Percentiles rank a stretch among this genome's conserved stretches.
Conservation (phyloP, 1,139 yeast species). For the Yamadazyma sp. region DNA sequence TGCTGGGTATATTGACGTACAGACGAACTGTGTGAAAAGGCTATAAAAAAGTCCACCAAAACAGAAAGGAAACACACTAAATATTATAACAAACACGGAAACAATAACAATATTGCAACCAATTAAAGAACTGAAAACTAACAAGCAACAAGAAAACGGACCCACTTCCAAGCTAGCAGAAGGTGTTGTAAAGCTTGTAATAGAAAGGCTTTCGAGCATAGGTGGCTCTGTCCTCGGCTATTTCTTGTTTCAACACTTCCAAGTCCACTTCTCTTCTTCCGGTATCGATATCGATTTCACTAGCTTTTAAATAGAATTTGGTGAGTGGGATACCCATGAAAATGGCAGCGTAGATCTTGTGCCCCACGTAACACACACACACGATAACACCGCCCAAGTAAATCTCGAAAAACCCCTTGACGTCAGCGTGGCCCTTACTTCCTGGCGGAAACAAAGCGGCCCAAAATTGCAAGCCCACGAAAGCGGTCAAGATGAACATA, state of each 20-base stretch:
- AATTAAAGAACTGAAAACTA: not conserved
- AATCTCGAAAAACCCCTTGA: conserved; percentile 29
- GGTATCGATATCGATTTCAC: conserved; percentile 41
- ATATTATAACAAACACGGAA: too few species aligned
- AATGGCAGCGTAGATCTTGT: conserved; percentile 30
- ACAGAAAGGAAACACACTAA: too few species aligned
- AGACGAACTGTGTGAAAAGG: too few species aligned
- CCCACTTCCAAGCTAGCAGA: conserved; percentile 19
- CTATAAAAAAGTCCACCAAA: too few species aligned
- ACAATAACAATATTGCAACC: too few species aligned
- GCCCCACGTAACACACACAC: conserved; percentile 28
- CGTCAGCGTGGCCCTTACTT: conserved; percentile 27
- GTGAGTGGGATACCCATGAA: conserved; percentile 24
- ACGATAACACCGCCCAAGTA: conserved; percentile 34
- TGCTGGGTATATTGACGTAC: too few species aligned
- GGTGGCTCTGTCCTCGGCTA: conserved; percentile 31
- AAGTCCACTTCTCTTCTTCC: conserved; percentile 45
- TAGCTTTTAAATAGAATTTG: conserved; percentile 30
- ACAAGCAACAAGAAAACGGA: not conserved
- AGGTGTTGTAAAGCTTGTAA: conserved; percentile 21
- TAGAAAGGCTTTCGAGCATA: conserved; percentile 24
- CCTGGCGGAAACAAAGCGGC: conserved; percentile 41
- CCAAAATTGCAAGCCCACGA: conserved; percentile 38
- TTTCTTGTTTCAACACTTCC: conserved; percentile 36
- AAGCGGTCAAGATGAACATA: conserved; percentile 23